Conservation (phyloP, 2,329 filamentous ascomycete genomes). For the Dothideomycetidae sp. region DNA sequence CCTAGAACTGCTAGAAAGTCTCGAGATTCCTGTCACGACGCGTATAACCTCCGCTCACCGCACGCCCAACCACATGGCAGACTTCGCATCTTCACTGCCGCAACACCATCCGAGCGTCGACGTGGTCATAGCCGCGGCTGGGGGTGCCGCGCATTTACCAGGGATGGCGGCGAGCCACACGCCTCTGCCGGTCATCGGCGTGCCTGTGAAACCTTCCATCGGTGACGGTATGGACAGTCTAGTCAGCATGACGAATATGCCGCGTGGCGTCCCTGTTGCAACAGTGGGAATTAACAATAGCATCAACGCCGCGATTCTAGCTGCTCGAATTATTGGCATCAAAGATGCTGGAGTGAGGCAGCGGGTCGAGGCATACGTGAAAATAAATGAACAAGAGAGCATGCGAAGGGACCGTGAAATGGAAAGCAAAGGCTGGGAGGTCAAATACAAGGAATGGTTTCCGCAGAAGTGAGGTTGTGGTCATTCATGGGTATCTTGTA, state of each 20-base stretch:
- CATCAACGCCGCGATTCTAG: conserved; percentile 33
- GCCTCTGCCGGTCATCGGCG: conserved; percentile 35
- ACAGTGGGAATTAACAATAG: conserved; percentile 33
- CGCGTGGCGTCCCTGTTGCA: conserved; percentile 29
- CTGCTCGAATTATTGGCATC: conserved; percentile 29
- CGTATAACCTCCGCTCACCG: conserved; percentile 62
- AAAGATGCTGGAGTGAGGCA: conserved; percentile 41
- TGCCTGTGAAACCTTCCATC: conserved; percentile 36
- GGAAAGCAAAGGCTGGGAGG: conserved; percentile 35
- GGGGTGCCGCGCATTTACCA: conserved; percentile 37
- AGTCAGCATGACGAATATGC: conserved; percentile 40
- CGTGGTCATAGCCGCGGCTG: conserved; percentile 36
- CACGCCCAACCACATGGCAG: conserved; percentile 34
- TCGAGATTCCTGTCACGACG: conserved; percentile 56
- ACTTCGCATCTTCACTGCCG: conserved; percentile 29
- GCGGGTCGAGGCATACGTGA: conserved; percentile 47
- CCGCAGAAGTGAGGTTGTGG: conserved; percentile 20
- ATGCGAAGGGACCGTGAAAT: conserved; percentile 46
- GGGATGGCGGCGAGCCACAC: conserved; percentile 39
- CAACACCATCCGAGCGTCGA: conserved; percentile 21
- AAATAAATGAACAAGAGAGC: conserved; percentile 49
- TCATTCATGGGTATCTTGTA: too few species aligned
- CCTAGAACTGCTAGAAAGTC: conserved; percentile 51
- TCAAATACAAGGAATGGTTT: conserved; percentile 18
- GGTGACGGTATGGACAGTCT: conserved; percentile 37